A percentile compares a stretch with the other conserved stretches of the same genome.
phyloP scores from a whole-genome alignment of 148 eudicot species.

The Cornus suecica region DNA sequence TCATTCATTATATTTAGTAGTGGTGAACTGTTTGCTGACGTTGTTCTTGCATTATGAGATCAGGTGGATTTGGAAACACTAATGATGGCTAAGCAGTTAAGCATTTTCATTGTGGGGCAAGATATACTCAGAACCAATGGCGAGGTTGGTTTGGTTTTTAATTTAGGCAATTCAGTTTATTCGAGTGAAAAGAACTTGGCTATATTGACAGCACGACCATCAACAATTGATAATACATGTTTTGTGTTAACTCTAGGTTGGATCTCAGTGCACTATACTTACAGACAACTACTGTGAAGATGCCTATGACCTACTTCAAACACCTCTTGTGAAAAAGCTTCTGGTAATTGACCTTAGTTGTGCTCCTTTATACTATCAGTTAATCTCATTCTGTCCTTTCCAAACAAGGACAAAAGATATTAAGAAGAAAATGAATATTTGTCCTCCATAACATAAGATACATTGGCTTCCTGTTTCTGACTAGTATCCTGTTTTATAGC shows the following conservation, averaged over 20 bases:
- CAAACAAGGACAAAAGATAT: no score
- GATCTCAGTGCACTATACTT: constrained; percentile 44
- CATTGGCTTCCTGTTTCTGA: not conserved
- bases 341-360: constrained; percentile 25
- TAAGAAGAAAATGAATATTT: no score
- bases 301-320: constrained; percentile 48
- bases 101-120: constrained; percentile 44
- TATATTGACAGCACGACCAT: not conserved
- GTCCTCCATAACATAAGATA: not conserved
- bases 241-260: constrained; percentile 26
- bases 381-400: not conserved
- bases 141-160: constrained; percentile 28
- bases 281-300: constrained; percentile 57
- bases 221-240: not conserved
- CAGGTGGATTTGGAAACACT: constrained; percentile 49
- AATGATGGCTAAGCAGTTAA: constrained; percentile 41
- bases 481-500: constrained; percentile 19
- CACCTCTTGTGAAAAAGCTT: constrained; percentile 44
- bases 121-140: constrained; percentile 43
- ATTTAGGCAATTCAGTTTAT: not conserved
- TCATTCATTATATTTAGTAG: not conserved
- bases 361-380: not conserved
- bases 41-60: not conserved
- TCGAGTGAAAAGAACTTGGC: not conserved
- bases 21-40: not conserved